Conservation (phyloP, 257 asterid species). For the Solanum paucissectum region DNA sequence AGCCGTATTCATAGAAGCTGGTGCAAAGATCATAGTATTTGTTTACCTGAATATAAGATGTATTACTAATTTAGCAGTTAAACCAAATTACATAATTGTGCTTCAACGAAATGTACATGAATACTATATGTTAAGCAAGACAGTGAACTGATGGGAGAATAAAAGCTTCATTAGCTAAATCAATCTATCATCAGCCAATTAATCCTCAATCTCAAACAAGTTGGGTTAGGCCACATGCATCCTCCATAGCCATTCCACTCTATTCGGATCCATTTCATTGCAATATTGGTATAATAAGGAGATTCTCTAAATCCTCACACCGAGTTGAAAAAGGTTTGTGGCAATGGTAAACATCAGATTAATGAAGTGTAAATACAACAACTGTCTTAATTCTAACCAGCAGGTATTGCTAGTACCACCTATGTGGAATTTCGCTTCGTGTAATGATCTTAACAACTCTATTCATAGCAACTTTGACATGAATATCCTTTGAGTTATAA, state of each 20-base stretch:
- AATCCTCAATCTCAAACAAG: not conserved
- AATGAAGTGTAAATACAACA: not conserved
- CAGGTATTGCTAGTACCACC: not conserved
- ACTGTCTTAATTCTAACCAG: not conserved
- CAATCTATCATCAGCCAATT: not conserved
- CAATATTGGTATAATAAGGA: not conserved
- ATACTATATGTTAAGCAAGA: not conserved
- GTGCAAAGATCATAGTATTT: constrained; percentile 96
- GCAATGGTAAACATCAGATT: not conserved
- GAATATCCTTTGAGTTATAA: not conserved
- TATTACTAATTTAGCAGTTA: not conserved
- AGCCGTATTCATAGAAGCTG: constrained; percentile 97
- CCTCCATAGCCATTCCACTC: not conserved
- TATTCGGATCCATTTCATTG: not conserved
- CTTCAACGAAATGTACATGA: not conserved
- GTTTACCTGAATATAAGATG: constrained; percentile 53
- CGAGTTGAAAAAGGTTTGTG: not conserved
- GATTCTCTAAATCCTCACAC: not conserved
- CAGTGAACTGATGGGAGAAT: not conserved
- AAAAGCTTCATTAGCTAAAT: not conserved
- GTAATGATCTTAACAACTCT: not conserved
- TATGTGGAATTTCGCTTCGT: not conserved
- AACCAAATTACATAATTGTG: not conserved
- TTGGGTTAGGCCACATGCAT: not conserved
- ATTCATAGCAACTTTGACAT: not conserved